These are phyloP conservation scores for Austropuccinia psidii DNA, from an alignment of 1,284 basidiomycete genomes.

Conservation along the genomic window DNA sequence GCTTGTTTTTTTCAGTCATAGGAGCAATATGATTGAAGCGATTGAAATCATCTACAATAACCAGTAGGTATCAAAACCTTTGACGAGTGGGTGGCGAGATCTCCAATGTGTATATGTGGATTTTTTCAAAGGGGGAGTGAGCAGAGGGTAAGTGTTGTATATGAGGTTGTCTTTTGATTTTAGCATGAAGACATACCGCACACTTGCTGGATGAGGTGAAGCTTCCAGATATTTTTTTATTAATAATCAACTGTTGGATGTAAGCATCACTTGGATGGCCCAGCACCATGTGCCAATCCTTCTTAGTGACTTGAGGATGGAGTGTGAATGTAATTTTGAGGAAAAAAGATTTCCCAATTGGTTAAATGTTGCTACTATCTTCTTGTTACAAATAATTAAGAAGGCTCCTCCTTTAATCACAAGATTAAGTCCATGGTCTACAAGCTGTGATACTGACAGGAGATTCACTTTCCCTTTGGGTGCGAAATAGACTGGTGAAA, in stretches of 20 bases:
- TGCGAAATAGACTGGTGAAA: no score
- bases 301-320: no score
- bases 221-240: not conserved
- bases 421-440: no score
- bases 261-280: not conserved
- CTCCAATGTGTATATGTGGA: not conserved
- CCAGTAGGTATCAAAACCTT: not conserved
- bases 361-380: no score
- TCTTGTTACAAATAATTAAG: no score
- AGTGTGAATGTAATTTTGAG: no score
- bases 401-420: no score
- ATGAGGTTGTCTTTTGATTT: no score
- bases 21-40: not conserved
- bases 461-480: no score
- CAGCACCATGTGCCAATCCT: not conserved
- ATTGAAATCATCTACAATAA: slow-evolving; percentile 7
- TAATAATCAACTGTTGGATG: not conserved
- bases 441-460: no score
- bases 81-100: not conserved
- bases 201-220: not conserved
- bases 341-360: no score
- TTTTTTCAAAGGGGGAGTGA: not conserved
- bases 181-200: not conserved
- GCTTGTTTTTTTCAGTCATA: not conserved
- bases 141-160: no score